These are phyloP conservation scores for Akanthomyces muscarius DNA, from an alignment of 2,329 filamentous ascomycete species.

Conservation along the genomic window DNA sequence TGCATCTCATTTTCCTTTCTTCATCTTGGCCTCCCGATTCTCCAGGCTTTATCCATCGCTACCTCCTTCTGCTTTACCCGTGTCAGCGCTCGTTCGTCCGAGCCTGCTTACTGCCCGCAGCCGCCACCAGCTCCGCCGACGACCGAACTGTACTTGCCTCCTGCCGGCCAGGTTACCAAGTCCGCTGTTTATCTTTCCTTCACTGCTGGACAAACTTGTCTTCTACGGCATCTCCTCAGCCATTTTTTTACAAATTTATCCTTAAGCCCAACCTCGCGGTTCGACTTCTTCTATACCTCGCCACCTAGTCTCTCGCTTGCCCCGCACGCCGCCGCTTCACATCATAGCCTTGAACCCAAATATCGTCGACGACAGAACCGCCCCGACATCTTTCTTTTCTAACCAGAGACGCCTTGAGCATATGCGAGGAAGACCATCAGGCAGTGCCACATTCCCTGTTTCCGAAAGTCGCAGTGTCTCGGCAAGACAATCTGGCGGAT, in stretches of 20 bases:
- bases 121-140: neutral
- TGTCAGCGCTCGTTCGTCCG: neutral
- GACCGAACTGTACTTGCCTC: slow-evolving; percentile 5
- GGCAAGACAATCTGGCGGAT: neutral
- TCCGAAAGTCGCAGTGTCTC: slow-evolving; percentile 23
- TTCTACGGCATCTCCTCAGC: neutral
- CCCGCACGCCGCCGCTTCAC: slow-evolving; percentile 7
- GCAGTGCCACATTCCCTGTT: slow-evolving; percentile 22
- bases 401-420: slow-evolving; percentile 26
- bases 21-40: too few species aligned
- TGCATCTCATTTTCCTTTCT: neutral
- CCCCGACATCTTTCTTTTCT: slow-evolving; percentile 18
- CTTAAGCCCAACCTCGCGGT: neutral
- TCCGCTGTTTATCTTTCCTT: neutral
- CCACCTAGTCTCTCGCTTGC: slow-evolving; percentile 7
- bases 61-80: neutral
- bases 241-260: neutral
- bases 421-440: slow-evolving; percentile 27
- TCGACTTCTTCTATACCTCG: neutral
- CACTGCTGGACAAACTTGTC: neutral
- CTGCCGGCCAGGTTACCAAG: neutral
- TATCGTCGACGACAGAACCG: neutral
- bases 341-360: neutral
- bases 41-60: neutral
- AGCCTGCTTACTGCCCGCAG: neutral